These are phyloP conservation scores for Populus nigra DNA, from an alignment of 345 rosid genomes.

Conservation along the genomic window DNA sequence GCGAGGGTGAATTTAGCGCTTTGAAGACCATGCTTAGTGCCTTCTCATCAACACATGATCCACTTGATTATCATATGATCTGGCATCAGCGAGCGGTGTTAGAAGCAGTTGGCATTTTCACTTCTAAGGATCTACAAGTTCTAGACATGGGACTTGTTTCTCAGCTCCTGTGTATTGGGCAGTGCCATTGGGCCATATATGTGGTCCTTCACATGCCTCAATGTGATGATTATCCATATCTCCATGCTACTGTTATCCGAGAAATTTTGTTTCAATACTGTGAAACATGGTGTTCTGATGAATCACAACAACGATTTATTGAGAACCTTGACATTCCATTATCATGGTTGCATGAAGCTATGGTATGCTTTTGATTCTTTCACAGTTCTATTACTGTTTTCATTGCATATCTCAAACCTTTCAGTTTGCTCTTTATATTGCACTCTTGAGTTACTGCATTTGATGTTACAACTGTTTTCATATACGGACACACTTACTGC, in stretches of 20 bases:
- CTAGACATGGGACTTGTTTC: constrained; percentile 92
- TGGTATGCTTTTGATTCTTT: constrained; percentile 48
- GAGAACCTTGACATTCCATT: constrained; percentile 70
- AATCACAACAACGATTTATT: constrained; percentile 70
- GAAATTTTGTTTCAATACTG: constrained; percentile 91
- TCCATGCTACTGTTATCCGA: constrained; percentile 64
- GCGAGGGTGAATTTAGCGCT: constrained; percentile 49
- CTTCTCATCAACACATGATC: constrained; percentile 83
- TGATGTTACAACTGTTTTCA: neutral
- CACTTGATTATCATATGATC: constrained; percentile 97
- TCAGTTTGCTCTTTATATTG: neutral
- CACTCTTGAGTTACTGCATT: neutral
- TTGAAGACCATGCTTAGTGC: constrained; percentile 86
- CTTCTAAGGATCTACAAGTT: constrained; percentile 77
- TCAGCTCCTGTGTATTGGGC: constrained; percentile 74
- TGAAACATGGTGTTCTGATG: constrained; percentile 79
- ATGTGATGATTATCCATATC: constrained; percentile 66
- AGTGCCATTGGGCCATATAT: constrained; percentile 94
- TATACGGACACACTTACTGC: neutral
- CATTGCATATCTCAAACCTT: constrained; percentile 8
- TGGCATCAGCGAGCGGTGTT: constrained; percentile 88
- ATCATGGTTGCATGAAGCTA: constrained; percentile 91
- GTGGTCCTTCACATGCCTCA: constrained; percentile 84
- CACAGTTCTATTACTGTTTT: constrained; percentile 11
- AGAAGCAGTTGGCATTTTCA: constrained; percentile 74